Conservation (phyloP, 2,329 filamentous ascomycete genomes). For the Beauveria bassiana region DNA sequence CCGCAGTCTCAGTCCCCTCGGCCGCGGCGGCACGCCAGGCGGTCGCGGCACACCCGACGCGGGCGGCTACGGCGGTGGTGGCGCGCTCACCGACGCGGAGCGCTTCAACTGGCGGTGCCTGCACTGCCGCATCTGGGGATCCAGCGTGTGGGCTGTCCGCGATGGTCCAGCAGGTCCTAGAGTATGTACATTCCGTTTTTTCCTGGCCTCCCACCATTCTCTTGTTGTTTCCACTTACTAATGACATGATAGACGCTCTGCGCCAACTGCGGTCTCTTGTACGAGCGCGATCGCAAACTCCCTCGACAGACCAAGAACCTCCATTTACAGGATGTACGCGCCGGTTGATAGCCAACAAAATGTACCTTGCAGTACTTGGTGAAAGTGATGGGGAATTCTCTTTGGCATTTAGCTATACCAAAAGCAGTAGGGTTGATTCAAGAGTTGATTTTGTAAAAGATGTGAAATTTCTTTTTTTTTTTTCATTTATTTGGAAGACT, state of each 20-base stretch:
- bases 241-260: slow-evolving; percentile 62
- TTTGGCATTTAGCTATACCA: neutral
- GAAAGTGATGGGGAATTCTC: neutral
- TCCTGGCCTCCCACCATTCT: neutral
- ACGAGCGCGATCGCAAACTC: slow-evolving; percentile 77
- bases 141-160: slow-evolving; percentile 87
- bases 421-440: neutral
- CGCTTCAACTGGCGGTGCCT: slow-evolving; percentile 76
- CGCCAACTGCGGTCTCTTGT: slow-evolving; percentile 85
- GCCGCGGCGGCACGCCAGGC: slow-evolving; percentile 54
- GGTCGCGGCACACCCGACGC: slow-evolving; percentile 75
- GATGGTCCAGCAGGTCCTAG: slow-evolving; percentile 81
- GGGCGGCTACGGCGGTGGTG: slow-evolving; percentile 63
- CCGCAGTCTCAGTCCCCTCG: slow-evolving; percentile 75
- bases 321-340: slow-evolving; percentile 26
- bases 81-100: slow-evolving; percentile 67
- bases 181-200: slow-evolving; percentile 43
- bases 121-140: slow-evolving; percentile 83
- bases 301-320: slow-evolving; percentile 45
- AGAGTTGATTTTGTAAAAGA: neutral
- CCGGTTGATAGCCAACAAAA: slow-evolving; percentile 20
- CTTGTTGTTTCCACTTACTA: slow-evolving; percentile 16
- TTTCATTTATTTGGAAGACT: slow-evolving; percentile 16
- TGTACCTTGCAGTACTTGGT: neutral
- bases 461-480: slow-evolving; percentile 3